Evolutionary conservation across 345 rosid genomes (phyloP).

Genomic region (Rhodamnia argentea): DNA sequence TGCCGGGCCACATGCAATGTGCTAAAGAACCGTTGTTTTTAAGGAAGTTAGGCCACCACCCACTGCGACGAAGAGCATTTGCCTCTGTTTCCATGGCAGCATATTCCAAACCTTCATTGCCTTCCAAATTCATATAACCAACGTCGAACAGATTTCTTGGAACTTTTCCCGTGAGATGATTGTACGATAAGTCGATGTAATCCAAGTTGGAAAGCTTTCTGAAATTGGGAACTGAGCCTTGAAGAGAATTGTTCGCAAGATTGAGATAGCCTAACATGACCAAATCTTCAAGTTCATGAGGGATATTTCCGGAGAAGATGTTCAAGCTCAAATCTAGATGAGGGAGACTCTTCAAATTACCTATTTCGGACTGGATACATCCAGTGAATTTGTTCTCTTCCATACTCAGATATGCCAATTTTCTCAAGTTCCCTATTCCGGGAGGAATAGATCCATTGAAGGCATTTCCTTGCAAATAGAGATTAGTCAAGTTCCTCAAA

Average conservation of each 20-base stretch:
- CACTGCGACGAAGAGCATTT: no score
- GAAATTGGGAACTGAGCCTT: neutral
- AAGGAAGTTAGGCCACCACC: no score
- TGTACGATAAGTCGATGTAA: neutral
- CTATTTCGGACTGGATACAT: neutral
- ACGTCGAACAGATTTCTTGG: neutral
- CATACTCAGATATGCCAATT: neutral
- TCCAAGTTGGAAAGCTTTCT: neutral
- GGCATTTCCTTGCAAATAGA: neutral
- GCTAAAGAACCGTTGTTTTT: no score
- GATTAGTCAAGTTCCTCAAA: neutral
- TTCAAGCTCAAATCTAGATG: neutral
- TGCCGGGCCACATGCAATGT: neutral
- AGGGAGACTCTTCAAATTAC: neutral
- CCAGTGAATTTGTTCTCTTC: neutral
- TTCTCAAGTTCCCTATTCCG: neutral
- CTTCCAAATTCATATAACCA: rapidly evolving
- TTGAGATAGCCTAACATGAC: neutral
- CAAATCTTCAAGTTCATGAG: neutral
- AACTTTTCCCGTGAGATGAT: neutral
- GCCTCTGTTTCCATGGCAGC: no score
- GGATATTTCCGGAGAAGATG: neutral
- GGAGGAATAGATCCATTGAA: neutral
- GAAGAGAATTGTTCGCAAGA: neutral
- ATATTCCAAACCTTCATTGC: neutral